Evolutionary conservation across 768 basidiomycete genomes (phyloP).

Genomic region (Trametes punicea): DNA sequence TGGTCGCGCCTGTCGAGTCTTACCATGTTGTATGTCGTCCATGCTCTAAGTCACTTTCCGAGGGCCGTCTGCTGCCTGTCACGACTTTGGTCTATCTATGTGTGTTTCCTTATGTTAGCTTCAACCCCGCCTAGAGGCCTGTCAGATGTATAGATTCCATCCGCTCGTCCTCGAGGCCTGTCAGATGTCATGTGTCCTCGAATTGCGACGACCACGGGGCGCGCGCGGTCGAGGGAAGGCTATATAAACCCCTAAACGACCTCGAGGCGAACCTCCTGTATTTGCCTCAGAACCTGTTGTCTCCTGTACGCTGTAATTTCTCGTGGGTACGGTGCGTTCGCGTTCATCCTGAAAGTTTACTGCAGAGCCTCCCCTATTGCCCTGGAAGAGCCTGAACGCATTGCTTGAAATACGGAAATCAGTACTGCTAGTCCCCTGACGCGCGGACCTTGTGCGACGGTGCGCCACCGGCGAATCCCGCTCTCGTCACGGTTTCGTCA

Average conservation of each 20-base stretch:
- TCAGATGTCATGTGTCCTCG: neutral
- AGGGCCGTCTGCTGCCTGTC: conserved; percentile 7
- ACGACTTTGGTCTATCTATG: neutral
- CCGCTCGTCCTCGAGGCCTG: too few relatives aligned
- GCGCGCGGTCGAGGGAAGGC: neutral
- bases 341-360: too few relatives aligned
- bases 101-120: too few relatives aligned
- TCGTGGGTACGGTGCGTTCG: too few relatives aligned
- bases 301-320: too few relatives aligned
- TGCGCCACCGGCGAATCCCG: neutral
- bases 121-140: too few relatives aligned
- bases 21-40: conserved; percentile 20
- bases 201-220: neutral
- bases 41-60: conserved; percentile 14
- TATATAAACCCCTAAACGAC: neutral
- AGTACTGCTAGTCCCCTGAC: neutral
- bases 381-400: too few relatives aligned
- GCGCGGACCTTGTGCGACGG: neutral
- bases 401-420: too few relatives aligned
- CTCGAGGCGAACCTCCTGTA: too few relatives aligned
- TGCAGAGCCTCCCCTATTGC: too few relatives aligned
- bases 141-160: too few relatives aligned
- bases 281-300: too few relatives aligned
- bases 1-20: conserved; percentile 14
- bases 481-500: neutral